These are phyloP conservation scores for Lactarius hengduanensis DNA, from an alignment of 768 basidiomycete genomes.

Conservation along the genomic window DNA sequence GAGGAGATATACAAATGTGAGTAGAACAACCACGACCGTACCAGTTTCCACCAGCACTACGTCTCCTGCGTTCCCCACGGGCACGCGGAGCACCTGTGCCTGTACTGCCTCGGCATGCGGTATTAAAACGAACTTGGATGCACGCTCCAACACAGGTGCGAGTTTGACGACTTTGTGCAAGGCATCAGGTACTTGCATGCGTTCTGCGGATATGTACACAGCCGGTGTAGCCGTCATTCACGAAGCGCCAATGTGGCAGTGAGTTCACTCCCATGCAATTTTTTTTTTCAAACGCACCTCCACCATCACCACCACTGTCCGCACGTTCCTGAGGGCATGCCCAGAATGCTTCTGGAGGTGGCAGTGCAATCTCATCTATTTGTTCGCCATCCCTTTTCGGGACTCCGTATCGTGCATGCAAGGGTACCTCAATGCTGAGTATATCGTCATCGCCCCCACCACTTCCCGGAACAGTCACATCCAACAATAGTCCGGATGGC, in stretches of 20 bases:
- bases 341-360: conserved; percentile 21
- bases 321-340: not conserved
- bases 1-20: conserved; percentile 3
- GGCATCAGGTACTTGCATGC: not conserved
- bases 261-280: not conserved
- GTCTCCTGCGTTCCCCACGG: conserved; percentile 17
- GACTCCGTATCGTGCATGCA: conserved; percentile 3
- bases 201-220: not conserved
- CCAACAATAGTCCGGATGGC: not conserved
- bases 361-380: conserved; percentile 12
- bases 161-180: conserved; percentile 14
- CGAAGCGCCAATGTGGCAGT: not conserved
- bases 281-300: not conserved
- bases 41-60: conserved; percentile 19
- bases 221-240: too few relatives aligned
- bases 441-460: not conserved
- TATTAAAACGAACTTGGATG: conserved; percentile 5
- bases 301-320: not conserved
- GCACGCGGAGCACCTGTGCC: conserved; percentile 19
- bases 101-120: conserved; percentile 1
- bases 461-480: not conserved
- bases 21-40: conserved; percentile 14
- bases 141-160: conserved; percentile 1
- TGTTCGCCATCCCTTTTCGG: conserved; percentile 9
- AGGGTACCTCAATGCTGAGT: conserved; percentile 1